phyloP scores from a whole-genome alignment of 306 rosid genomes.

The Quercus alba region DNA sequence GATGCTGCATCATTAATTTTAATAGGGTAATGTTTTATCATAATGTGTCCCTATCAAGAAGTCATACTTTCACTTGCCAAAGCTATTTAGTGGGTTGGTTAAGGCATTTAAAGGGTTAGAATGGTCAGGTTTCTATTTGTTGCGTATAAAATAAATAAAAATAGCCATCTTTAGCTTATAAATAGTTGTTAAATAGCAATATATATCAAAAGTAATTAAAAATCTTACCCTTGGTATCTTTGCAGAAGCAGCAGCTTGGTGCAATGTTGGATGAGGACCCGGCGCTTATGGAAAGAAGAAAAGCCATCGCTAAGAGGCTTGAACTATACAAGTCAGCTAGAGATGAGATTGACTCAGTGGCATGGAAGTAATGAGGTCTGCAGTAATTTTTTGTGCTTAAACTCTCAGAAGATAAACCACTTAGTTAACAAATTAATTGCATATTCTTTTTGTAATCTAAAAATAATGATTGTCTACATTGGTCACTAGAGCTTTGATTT shows the following conservation, averaged over 20 bases:
- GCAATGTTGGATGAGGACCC: slow-evolving; percentile 98
- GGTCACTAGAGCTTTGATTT: slow-evolving; percentile 26
- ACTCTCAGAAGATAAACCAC: neutral
- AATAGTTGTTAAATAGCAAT: too few relatives aligned
- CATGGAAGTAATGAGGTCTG: slow-evolving; percentile 63
- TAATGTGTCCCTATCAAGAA: neutral
- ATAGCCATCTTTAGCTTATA: neutral
- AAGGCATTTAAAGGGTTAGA: neutral
- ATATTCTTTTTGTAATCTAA: slow-evolving; percentile 5
- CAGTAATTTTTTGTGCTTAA: neutral
- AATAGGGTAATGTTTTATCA: too few relatives aligned
- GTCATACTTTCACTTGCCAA: neutral
- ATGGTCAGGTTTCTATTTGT: neutral
- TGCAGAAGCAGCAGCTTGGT: slow-evolving; percentile 88
- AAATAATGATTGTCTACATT: neutral
- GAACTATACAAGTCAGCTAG: slow-evolving; percentile 95
- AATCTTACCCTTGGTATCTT: slow-evolving; percentile 12
- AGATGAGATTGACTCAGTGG: slow-evolving; percentile 92
- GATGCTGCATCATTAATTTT: too few relatives aligned
- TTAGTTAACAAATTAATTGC: neutral
- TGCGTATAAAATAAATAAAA: neutral
- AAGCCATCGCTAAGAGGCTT: slow-evolving; percentile 75
- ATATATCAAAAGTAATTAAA: neutral
- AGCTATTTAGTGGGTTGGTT: neutral
- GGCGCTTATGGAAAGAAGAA: slow-evolving; percentile 81